A percentile compares a stretch with the other conserved stretches of the same genome.
These are phyloP conservation scores for Trichomonas vaginalis DNA, from an alignment of 208 protist species.

Conservation along the genomic window DNA sequence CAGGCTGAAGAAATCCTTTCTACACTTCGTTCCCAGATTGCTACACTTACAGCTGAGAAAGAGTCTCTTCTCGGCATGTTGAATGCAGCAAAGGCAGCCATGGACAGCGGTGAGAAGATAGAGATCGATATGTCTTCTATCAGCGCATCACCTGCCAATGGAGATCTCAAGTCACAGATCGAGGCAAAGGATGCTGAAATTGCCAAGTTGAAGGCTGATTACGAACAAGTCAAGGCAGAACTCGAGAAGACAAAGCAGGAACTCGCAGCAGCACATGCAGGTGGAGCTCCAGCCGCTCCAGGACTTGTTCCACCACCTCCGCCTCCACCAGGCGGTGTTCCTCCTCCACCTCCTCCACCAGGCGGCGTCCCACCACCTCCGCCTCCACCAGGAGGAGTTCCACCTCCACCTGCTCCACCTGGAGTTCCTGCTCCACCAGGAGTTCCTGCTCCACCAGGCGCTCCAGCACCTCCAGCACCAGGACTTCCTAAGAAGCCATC, in stretches of 20 bases:
- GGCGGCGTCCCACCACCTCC: neutral
- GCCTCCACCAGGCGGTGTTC: neutral
- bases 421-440: neutral
- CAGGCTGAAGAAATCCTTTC: too few relatives aligned
- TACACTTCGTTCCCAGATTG: too few relatives aligned
- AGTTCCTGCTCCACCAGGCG: neutral
- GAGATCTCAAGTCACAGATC: neutral
- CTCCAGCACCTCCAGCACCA: neutral
- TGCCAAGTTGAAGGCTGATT: neutral
- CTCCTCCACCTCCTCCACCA: neutral
- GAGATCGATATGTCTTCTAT: neutral
- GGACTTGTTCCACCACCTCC: neutral
- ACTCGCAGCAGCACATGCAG: neutral
- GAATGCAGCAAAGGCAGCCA: too few relatives aligned
- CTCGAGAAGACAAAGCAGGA: neutral
- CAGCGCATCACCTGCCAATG: neutral
- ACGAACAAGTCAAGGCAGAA: too few relatives aligned
- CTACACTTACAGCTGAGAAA: too few relatives aligned
- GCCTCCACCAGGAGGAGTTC: neutral
- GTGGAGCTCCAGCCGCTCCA: neutral
- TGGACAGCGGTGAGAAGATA: too few relatives aligned
- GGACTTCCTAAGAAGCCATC: neutral
- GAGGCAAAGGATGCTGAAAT: neutral
- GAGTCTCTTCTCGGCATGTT: too few relatives aligned
- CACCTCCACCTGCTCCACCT: neutral